Evolutionary conservation across 2,329 filamentous ascomycete genomes (phyloP).

Genomic region (Trichoderma sp.): DNA sequence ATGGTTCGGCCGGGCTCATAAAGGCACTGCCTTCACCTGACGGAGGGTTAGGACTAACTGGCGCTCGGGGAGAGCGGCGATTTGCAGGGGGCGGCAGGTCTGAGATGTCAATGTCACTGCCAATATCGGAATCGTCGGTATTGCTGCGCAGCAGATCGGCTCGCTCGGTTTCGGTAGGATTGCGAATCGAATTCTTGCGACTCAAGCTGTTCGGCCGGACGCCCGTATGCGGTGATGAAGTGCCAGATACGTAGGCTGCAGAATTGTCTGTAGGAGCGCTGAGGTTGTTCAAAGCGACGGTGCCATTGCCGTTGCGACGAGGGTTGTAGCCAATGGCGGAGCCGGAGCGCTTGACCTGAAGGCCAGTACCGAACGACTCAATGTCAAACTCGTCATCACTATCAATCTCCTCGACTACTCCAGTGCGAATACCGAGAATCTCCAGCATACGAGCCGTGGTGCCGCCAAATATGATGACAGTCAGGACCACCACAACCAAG

Average conservation of each 20-base stretch:
- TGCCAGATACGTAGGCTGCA: slow-evolving; percentile 54
- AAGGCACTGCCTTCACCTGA: slow-evolving; percentile 32
- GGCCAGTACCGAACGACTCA: slow-evolving; percentile 67
- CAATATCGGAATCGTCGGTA: slow-evolving; percentile 57
- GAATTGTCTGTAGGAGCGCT: slow-evolving; percentile 35
- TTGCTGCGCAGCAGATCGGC: slow-evolving; percentile 54
- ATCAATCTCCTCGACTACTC: slow-evolving; percentile 94
- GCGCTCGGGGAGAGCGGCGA: slow-evolving; percentile 40
- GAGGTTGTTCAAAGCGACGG: slow-evolving; percentile 57
- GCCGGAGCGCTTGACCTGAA: slow-evolving; percentile 78
- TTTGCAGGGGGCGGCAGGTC: slow-evolving; percentile 61
- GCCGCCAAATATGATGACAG: slow-evolving; percentile 97
- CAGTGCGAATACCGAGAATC: slow-evolving; percentile 92
- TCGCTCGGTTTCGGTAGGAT: slow-evolving; percentile 51
- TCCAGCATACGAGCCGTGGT: slow-evolving; percentile 97
- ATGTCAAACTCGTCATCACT: slow-evolving; percentile 99
- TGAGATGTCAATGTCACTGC: slow-evolving; percentile 63
- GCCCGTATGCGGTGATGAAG: slow-evolving; percentile 47
- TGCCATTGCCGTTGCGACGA: slow-evolving; percentile 61
- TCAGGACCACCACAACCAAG: slow-evolving; percentile 94
- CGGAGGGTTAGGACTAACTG: slow-evolving; percentile 28
- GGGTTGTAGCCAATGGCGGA: slow-evolving; percentile 76
- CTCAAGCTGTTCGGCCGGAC: slow-evolving; percentile 48
- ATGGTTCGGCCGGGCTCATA: slow-evolving; percentile 32
- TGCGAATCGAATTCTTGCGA: slow-evolving; percentile 50